These are phyloP conservation scores for Tylopilus vinaceipallidus DNA, from an alignment of 768 basidiomycete species.

Conservation along the genomic window DNA sequence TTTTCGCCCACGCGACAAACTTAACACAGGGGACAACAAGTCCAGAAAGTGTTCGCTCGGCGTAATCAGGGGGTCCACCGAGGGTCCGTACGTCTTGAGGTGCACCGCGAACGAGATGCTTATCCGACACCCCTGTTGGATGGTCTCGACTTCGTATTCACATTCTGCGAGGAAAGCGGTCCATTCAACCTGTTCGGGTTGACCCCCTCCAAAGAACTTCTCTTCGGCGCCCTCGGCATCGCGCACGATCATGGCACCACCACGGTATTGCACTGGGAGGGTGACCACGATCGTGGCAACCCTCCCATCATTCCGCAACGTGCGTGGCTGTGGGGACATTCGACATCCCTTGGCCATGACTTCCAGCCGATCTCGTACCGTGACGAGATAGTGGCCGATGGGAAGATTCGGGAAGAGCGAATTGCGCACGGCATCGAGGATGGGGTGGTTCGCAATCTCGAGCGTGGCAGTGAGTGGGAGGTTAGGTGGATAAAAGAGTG, in stretches of 20 bases:
- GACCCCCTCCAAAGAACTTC: constrained; percentile 59
- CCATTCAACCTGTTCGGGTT: constrained; percentile 73
- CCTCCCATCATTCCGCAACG: constrained; percentile 59
- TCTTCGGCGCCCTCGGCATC: constrained; percentile 57
- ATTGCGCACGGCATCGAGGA: constrained; percentile 72
- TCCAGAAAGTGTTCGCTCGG: constrained; percentile 78
- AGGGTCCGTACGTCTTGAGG: constrained; percentile 63
- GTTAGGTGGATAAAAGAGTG: constrained; percentile 68
- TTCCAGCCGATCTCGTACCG: constrained; percentile 67
- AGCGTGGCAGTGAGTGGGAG: constrained; percentile 74
- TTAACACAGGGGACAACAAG: constrained; percentile 66
- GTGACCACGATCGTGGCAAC: constrained; percentile 73
- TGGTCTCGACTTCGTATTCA: constrained; percentile 69
- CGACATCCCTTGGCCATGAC: constrained; percentile 60
- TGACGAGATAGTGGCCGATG: constrained; percentile 66
- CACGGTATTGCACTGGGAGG: constrained; percentile 71
- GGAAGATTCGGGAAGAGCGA: constrained; percentile 73
- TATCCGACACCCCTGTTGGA: constrained; percentile 68
- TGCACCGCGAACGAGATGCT: constrained; percentile 71
- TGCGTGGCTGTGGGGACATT: constrained; percentile 53
- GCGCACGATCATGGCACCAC: constrained; percentile 61
- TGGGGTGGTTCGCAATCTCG: constrained; percentile 78
- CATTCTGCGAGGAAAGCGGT: constrained; percentile 72
- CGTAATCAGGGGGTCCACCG: constrained; percentile 61
- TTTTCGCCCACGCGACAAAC: constrained; percentile 65